phyloP scores from a whole-genome alignment of 768 basidiomycete genomes.

The Phylloporus scabripes region DNA sequence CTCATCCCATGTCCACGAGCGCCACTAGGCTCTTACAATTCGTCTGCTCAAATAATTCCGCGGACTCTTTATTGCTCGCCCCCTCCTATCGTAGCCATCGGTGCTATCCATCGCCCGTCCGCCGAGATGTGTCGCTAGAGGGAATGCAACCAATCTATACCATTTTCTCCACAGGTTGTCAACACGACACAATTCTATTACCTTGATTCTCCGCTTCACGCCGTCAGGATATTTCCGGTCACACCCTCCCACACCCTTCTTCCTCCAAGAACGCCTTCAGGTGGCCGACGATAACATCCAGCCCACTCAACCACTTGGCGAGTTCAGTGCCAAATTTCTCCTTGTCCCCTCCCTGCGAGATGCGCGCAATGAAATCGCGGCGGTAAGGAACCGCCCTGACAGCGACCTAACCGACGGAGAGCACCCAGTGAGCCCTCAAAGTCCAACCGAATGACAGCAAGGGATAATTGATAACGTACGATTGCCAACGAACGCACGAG shows the following conservation, averaged over 20 bases:
- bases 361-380: constrained; percentile 53
- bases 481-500: constrained; percentile 49
- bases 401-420: constrained; percentile 43
- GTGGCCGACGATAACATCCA: constrained; percentile 51
- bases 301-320: constrained; percentile 53
- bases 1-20: neutral
- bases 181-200: constrained; percentile 18
- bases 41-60: constrained; percentile 11
- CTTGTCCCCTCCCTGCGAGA: constrained; percentile 57
- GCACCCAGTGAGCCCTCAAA: neutral
- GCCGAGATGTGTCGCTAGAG: neutral
- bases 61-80: constrained; percentile 14
- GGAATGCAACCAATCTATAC: constrained; percentile 1
- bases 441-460: neutral
- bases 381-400: constrained; percentile 61
- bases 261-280: constrained; percentile 51
- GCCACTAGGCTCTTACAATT: neutral
- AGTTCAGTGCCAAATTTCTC: constrained; percentile 58
- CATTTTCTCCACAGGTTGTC: neutral
- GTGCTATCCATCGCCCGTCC: constrained; percentile 1
- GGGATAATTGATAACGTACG: constrained; percentile 19
- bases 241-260: constrained; percentile 55
- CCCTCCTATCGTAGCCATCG: constrained; percentile 7
- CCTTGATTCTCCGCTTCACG: constrained; percentile 17
- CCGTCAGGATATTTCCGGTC: constrained; percentile 5